These are phyloP conservation scores for Lodderomyces pseudojiufengensis DNA, from an alignment of 1,139 yeast genomes.

Conservation along the genomic window DNA sequence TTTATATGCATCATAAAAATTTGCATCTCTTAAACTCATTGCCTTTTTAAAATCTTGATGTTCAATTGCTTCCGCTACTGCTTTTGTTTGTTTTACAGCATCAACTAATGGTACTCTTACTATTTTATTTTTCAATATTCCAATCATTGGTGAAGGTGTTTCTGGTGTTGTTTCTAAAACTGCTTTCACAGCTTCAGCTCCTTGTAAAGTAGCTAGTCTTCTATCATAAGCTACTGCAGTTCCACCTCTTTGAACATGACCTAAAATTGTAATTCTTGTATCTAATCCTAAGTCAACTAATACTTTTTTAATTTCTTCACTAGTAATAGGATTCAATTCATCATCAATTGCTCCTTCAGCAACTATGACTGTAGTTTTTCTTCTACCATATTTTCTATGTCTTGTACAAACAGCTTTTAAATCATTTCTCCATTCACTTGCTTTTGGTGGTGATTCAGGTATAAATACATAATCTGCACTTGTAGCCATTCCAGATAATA, in stretches of 20 bases:
- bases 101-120: conserved; percentile 81
- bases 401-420: conserved; percentile 66
- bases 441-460: conserved; percentile 82
- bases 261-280: conserved; percentile 90
- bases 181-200: conserved; percentile 95
- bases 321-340: conserved; percentile 74
- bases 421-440: conserved; percentile 69
- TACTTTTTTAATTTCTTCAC: conserved; percentile 75
- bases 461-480: conserved; percentile 93
- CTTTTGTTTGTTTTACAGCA: conserved; percentile 80
- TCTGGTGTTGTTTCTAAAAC: conserved; percentile 84
- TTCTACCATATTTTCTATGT: conserved; percentile 82
- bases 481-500: conserved; percentile 94
- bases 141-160: conserved; percentile 94
- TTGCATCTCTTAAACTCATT: conserved; percentile 81
- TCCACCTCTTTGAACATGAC: conserved; percentile 99
- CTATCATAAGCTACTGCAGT: conserved; percentile 94
- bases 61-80: conserved; percentile 82
- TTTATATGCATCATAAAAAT: conserved; percentile 73
- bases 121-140: conserved; percentile 81
- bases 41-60: conserved; percentile 80
- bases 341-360: conserved; percentile 96
- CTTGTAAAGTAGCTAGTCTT: conserved; percentile 87
- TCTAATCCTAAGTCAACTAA: conserved; percentile 83
- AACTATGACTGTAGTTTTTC: conserved; percentile 92